Base-by-base conservation (phyloP, 2,329 filamentous ascomycete genomes). In the Sporothrix sp. region DNA sequence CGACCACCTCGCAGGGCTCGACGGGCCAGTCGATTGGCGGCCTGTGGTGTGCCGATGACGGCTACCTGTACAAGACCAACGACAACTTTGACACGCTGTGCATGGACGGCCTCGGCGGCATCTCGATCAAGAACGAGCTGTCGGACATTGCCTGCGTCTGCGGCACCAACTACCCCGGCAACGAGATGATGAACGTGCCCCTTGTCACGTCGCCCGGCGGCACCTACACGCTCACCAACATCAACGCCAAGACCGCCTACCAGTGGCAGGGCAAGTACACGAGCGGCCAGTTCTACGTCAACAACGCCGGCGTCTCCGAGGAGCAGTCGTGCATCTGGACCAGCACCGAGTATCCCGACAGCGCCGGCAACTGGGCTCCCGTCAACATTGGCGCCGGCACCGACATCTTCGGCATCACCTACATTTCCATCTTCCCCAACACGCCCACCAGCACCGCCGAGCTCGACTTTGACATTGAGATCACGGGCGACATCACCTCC, bases 201-300 rank as follows among this genome's bases (percentile, higher is more conserved):
- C 71, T 90, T 42, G 69, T 79, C 52, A 74, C 84, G 38, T 58
- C 67, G 5, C 69, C 85, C 48, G 85, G 85, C 53, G 61, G 68
- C 44, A 75, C 69, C 23, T 70, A 79, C 54, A 68, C 73, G 32
- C 70, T 98, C 57, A 87, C 86, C 63, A 91, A 87, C 73, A 85
- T 91, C 42, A 70, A 84, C 57, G 80, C 82, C 54, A 64, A 66
- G 44, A 74, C 71, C 46, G 95, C 91, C 74, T 97, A 89, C 73
- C 69, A 74, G 55, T 95, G 87, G 87, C 59, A 87, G 61, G 78
- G 78, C 60, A 76, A 77, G 66, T 60, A 71, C 46, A 97, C 93
- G 48, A 90, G 87, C 43, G 90, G 90, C 39, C 93, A 97, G 71
- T 97, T 95, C 78, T 98, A 98, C 66, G 78, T 97, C 69, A 97